Base-by-base conservation (phyloP, 1,284 basidiomycete genomes). In the Boletus semigastroideus region DNA sequence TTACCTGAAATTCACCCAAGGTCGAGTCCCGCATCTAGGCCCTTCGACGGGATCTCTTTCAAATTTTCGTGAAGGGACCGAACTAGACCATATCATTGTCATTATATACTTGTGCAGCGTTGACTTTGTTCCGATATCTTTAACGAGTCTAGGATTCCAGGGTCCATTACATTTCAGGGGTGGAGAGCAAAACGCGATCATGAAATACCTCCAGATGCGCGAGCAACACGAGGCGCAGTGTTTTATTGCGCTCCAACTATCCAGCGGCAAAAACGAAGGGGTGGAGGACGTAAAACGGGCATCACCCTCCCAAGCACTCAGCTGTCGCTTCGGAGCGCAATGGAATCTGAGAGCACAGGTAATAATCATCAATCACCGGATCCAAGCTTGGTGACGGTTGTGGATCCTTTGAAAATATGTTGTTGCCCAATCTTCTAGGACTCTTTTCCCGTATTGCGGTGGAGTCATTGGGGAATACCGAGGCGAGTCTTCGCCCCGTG, bases 251-350 rank as follows among this genome's bases (percentile, higher is more conserved):
- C 11, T 25, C 27, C 28, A 36, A 8, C n/a, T 11, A 11, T 19
- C 31, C 39, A 42, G 20, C 27, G 30, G 28, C 42, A 43, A 60
- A 37, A 40, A 42, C 27, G 39, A 42, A 43, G 42, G 30, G 16
- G 16, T n/a, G n/a, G 27, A 11, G n/a, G 43, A 58, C 55, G 53
- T 55, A 57, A 58, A 57, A 42, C 25, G 28, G 37, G 36, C 38
- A 45, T 20, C 7, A 9, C 4, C 16, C 11, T 17, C 11, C 16
- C 31, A 11, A 22, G 25, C 25, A 22, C 38, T 8, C 31, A 14
- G 6, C 22, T 33, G 9, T 4, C 10, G 2, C 33, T 12, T 37
- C 17, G 27, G n/a, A 19, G 31, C 5, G 13, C 10, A 28, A 22
- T 22, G 22, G 22, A 27, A 1, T 11, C 46, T 20, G 27, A 8